These are phyloP conservation scores for Hymenoscyphus repandus DNA, from an alignment of 2,329 filamentous ascomycete genomes.

Conservation along the genomic window DNA sequence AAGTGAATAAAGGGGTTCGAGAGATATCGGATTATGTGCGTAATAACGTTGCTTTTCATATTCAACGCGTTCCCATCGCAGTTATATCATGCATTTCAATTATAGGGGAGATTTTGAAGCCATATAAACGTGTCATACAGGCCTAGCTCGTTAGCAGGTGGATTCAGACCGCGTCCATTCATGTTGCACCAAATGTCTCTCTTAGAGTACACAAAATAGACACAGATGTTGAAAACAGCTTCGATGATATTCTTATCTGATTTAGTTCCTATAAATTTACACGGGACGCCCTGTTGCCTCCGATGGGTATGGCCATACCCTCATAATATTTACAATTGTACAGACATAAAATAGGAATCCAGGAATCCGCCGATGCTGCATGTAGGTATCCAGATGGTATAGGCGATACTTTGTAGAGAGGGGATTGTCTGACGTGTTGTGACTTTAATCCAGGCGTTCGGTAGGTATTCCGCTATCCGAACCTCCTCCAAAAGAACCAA, in stretches of 20 bases:
- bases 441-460: constrained; percentile 29
- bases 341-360: constrained; percentile 22
- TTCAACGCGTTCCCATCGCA: background rate
- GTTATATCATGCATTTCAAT: too few relatives aligned
- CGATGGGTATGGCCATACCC: constrained; percentile 16
- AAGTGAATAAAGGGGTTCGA: background rate
- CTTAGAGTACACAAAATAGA: too few relatives aligned
- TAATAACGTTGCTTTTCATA: background rate
- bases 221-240: too few relatives aligned
- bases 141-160: too few relatives aligned
- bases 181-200: too few relatives aligned
- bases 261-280: constrained; percentile 12
- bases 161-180: too few relatives aligned
- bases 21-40: background rate
- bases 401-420: constrained; percentile 6
- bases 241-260: too few relatives aligned
- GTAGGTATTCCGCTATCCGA: constrained; percentile 28
- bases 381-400: constrained; percentile 16
- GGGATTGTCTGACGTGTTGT: constrained; percentile 8
- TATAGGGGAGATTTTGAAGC: too few relatives aligned
- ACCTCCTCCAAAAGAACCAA: constrained; percentile 38
- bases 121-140: too few relatives aligned
- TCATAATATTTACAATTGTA: constrained; percentile 29
- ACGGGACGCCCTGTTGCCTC: constrained; percentile 9
- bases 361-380: constrained; percentile 20